Base-by-base conservation (phyloP, 257 asterid genomes). In the Linaria vulgaris region DNA sequence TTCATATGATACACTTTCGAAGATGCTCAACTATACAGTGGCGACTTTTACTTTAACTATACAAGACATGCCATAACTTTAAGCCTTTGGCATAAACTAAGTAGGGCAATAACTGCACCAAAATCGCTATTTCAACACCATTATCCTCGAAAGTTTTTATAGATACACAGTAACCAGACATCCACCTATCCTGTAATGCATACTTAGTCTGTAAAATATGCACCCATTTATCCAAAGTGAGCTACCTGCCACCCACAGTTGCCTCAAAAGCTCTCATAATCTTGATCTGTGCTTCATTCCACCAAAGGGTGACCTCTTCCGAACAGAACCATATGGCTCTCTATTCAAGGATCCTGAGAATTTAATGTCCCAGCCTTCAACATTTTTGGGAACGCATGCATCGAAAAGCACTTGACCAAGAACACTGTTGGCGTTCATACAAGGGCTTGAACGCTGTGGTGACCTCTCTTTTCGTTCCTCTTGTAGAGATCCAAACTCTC, bases 361-460 rank as follows among this genome's bases (percentile, higher is more conserved):
- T 66, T 82, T 90, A 21, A 90, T 76, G 60, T 90, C 97, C 97
- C 97, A 90, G 44, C 95, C 94, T 74, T 88, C 97, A 16, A 90
- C 72, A 3, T 83, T 90, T 72, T 90, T 90, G 0, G 97, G 97
- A 58, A 88, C 86, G 62, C 96, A 90, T 1, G 76, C 95, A n/a
- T 90, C 96, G 37, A 88, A 90, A 53, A 90, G 88, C 60, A 87
- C 58, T 71, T 85, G 83, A 46, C 97, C 96, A 16, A 90, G 96
- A 63, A 88, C 83, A 52, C 94, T 77, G 60, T 90, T 88, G 13
- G 96, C 85, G 15, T 66, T 84, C 64, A 83, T 66, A 54, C 83
- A 72, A 39, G 89, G 89, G 72, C 71, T 80, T 56, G 86, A 51
- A 46, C 77, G 69, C 69, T 63, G 64, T 60, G 83, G 70, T 38